phyloP scores from a whole-genome alignment of 129 eudicot species.

The Artemisia tridentata region DNA sequence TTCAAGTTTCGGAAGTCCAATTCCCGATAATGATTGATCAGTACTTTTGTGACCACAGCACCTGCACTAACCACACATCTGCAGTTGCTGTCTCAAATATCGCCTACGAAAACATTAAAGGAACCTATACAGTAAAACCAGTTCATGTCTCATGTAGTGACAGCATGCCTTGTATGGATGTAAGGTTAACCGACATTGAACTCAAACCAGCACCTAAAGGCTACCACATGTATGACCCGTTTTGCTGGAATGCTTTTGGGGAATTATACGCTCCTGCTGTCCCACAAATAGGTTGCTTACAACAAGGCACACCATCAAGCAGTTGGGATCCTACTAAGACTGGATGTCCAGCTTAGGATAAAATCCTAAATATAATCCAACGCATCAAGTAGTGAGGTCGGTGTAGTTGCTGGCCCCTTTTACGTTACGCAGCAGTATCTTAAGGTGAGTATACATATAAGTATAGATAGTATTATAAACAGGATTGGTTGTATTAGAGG shows the following conservation, averaged over 20 bases:
- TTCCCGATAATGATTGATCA: constrained; percentile 83
- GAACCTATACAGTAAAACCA: constrained; percentile 78
- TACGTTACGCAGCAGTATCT: no score
- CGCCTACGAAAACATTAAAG: constrained; percentile 52
- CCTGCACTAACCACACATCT: constrained; percentile 58
- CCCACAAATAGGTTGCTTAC: no score
- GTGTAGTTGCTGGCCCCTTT: no score
- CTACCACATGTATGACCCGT: constrained; percentile 53
- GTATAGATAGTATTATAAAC: no score
- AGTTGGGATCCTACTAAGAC: no score
- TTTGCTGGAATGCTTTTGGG: constrained; percentile 76
- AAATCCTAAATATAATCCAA: no score
- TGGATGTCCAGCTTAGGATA: no score
- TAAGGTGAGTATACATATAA: no score
- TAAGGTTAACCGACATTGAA: constrained; percentile 48
- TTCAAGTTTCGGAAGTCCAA: constrained; percentile 57
- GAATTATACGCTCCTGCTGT: no score
- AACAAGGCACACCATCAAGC: no score
- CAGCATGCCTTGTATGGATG: constrained; percentile 58
- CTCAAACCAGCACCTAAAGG: constrained; percentile 48
- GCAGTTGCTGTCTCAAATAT: constrained; percentile 65
- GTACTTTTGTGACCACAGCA: constrained; percentile 68
- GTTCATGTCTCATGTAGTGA: constrained; percentile 85
- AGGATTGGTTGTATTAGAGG: no score
- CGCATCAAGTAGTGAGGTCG: no score